Evolutionary conservation across 176 grass and related monocot species (phyloP).

Genomic region (Cymbopogon citratus): DNA sequence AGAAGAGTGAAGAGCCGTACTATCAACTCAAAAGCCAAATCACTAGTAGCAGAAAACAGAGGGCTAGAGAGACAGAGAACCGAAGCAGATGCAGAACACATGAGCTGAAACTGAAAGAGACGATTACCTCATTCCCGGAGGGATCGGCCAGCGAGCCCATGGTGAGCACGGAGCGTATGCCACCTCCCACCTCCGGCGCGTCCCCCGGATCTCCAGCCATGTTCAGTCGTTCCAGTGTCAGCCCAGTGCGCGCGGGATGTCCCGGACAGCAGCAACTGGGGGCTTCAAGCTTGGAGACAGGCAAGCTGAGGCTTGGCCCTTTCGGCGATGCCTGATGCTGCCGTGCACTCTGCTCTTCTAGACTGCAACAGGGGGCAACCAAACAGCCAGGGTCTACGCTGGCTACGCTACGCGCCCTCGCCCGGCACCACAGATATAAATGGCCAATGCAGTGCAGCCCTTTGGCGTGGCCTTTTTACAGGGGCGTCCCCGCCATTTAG

Average conservation of each 20-base stretch:
- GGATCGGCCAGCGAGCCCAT: constrained; percentile 31
- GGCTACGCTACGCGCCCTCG: background rate
- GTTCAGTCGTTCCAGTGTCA: background rate
- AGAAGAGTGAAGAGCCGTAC: background rate
- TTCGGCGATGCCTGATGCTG: background rate
- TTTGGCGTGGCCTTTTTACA: background rate
- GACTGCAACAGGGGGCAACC: background rate
- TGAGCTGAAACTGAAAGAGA: background rate
- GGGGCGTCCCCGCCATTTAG: constrained; percentile 23
- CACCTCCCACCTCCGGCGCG: background rate
- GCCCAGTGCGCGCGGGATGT: background rate
- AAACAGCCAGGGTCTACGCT: too few relatives aligned
- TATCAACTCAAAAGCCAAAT: too few relatives aligned
- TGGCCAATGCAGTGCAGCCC: background rate
- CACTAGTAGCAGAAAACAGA: background rate
- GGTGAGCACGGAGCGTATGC: constrained; percentile 25
- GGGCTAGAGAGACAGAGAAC: background rate
- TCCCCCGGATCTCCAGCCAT: constrained; percentile 20
- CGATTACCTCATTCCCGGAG: constrained; percentile 44
- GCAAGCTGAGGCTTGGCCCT: background rate
- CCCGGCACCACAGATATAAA: constrained; percentile 3
- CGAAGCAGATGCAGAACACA: background rate
- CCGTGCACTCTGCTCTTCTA: background rate
- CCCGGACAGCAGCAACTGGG: background rate
- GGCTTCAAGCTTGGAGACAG: background rate